Base-by-base conservation (phyloP, 164 flowering plant species). In the Akebia trifoliata region DNA sequence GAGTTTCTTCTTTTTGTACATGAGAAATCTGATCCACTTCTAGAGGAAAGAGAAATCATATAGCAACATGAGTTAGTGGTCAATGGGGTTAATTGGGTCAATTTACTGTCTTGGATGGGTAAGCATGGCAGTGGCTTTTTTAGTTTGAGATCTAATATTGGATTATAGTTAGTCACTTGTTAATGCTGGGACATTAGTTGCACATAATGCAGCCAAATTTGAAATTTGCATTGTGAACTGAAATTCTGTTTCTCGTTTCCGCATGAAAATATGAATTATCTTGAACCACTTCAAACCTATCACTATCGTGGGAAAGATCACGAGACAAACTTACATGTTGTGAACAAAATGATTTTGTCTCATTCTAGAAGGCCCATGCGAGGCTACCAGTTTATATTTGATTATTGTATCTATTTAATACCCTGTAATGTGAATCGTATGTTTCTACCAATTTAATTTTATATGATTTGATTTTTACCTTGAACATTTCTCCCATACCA, bases 401-500 rank as follows among this genome's bases (percentile, higher is more conserved):
- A 17, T 39, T 39, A 20, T 38, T 38, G 43, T 38, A 38, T 38
- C 43, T 38, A 38, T 8, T 38, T n/a, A n/a, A n/a, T n/a, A n/a
- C n/a, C n/a, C n/a, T n/a, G n/a, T n/a, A 35, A 6, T 20, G 24
- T 30, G 10, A 30, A 51, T 6, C 18, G 12, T 31, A 32, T 32
- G 38, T 6, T 12, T 18, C 5, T 39, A 25, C 14, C 24, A 20
- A 26, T 54, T 25, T 38, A 7, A 38, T 12, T 37, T 9, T 21
- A 31, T 24, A 8, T n/a, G n/a, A n/a, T 0, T 0, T 35, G 8
- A 55, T 55, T 17, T 44, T n/a, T 44, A 45, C 24, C 43, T 44
- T 52, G 8, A 40, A 38, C 55, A 11, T 26, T 24, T 6, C 2
- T 66, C 30, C 29, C 29, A n/a, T 56, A 55, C 56, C 69, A 87